Evolutionary conservation across 192 early-diverging fungal species (phyloP).

Genomic region (Spizellomyces sp.): DNA sequence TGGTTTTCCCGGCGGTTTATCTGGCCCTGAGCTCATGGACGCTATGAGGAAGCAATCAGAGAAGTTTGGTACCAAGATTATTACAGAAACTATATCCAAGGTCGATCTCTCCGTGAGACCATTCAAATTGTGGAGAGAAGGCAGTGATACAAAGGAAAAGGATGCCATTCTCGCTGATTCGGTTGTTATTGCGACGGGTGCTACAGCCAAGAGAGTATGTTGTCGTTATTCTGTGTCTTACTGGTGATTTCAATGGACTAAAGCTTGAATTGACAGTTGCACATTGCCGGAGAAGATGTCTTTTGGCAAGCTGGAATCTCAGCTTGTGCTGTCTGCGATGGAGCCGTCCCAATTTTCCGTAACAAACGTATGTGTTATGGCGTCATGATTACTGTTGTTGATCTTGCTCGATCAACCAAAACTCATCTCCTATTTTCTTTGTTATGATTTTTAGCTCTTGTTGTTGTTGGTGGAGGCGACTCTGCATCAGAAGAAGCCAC

Average conservation of each 20-base stretch:
- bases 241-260: neutral
- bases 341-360: constrained; percentile 95
- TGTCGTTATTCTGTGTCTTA: neutral
- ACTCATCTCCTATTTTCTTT: neutral
- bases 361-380: constrained; percentile 64
- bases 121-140: constrained; percentile 94
- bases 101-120: constrained; percentile 81
- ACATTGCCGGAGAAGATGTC: constrained; percentile 20
- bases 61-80: constrained; percentile 84
- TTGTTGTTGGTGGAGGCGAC: constrained; percentile 86
- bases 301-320: constrained; percentile 99
- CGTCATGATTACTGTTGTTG: neutral
- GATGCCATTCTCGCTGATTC: constrained; percentile 78
- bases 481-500: constrained; percentile 85
- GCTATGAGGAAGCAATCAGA: constrained; percentile 76
- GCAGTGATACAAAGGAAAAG: constrained; percentile 61
- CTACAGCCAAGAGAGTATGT: constrained; percentile 86
- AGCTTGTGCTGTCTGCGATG: constrained; percentile 99
- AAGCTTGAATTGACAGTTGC: neutral
- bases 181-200: constrained; percentile 95
- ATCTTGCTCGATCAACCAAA: neutral
- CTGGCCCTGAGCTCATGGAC: constrained; percentile 89
- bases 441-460: constrained; percentile 54
- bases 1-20: constrained; percentile 88
- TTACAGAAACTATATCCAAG: constrained; percentile 92